Evolutionary conservation across 2,329 filamentous ascomycete species (phyloP).

Genomic region (Aspergillus ruber): DNA sequence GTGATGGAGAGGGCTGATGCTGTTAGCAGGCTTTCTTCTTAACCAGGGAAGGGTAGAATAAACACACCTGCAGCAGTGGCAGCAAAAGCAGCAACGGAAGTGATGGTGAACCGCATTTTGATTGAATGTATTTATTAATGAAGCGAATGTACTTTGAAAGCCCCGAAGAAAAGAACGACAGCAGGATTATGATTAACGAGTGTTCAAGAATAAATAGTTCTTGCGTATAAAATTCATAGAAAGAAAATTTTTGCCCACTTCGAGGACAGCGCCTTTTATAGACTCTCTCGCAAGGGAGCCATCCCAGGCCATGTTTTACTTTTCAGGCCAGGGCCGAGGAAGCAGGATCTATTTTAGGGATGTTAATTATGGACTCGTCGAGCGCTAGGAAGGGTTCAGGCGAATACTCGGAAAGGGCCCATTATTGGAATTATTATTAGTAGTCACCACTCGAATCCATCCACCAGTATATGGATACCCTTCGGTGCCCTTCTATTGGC

Average conservation of each 20-base stretch:
- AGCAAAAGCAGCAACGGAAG: slow-evolving; percentile 22
- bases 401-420: too few relatives aligned
- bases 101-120: slow-evolving; percentile 24
- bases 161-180: neutral
- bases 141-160: neutral
- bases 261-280: neutral
- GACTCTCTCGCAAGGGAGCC: neutral
- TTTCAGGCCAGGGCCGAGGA: neutral
- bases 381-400: neutral
- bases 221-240: too few relatives aligned
- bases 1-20: slow-evolving; percentile 28
- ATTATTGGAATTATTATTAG: neutral
- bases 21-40: neutral
- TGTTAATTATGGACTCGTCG: neutral
- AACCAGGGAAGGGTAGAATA: neutral
- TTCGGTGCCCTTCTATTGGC: too few relatives aligned
- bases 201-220: too few relatives aligned
- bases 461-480: too few relatives aligned
- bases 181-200: too few relatives aligned
- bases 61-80: slow-evolving; percentile 23
- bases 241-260: too few relatives aligned
- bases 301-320: neutral
- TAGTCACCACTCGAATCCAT: neutral
- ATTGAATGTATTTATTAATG: neutral
- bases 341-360: neutral